Base-by-base conservation (phyloP, 352 stramenopile genomes). In the Plasmopara halstedii region DNA sequence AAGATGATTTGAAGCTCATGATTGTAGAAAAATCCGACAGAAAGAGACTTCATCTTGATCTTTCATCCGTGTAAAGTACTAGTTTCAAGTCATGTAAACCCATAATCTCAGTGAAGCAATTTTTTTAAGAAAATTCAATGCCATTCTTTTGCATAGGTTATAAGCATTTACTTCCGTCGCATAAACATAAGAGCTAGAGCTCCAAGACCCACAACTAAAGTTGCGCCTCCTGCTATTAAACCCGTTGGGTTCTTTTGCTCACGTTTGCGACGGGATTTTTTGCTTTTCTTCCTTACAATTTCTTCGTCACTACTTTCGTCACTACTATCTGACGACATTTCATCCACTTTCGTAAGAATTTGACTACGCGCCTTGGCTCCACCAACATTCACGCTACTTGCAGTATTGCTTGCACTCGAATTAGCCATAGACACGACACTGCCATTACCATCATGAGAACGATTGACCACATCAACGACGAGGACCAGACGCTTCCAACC, bases 401-500 rank as follows among this genome's bases (percentile, higher is more conserved):
- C 33, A 26, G 32, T 26, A 14, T 26, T 42, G 33, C 46, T 64
- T 0, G 44, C 45, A 18, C 46, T 52, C 6, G 73, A 65, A 14
- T 65, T 66, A 21, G 61, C 54, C 23, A 62, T 57, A 15, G 53
- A 73, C 37, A 69, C 67, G 18, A 58, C 53, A 14, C 64, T 71
- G 11, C 54, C 58, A 17, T 61, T 66, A 36, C 50, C 57, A n/a
- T 61, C 57, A 31, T 55, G 53, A 7, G 62, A 60, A 11, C 59
- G 49, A 44, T 79, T 82, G 36, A 88, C 63, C 8, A 92, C 72
- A 34, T 90, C 78, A n/a, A 92, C 81, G 2, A 88, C 64, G 37
- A 93, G 48, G 31, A 90, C 62, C 37, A 95, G 77, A 18, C 77
- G 75, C 54, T 92, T 93, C 83, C 81, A 93, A 22, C 83, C 81